Evolutionary conservation across 768 basidiomycete genomes (phyloP).

Genomic region (Dioszegia crocea): DNA sequence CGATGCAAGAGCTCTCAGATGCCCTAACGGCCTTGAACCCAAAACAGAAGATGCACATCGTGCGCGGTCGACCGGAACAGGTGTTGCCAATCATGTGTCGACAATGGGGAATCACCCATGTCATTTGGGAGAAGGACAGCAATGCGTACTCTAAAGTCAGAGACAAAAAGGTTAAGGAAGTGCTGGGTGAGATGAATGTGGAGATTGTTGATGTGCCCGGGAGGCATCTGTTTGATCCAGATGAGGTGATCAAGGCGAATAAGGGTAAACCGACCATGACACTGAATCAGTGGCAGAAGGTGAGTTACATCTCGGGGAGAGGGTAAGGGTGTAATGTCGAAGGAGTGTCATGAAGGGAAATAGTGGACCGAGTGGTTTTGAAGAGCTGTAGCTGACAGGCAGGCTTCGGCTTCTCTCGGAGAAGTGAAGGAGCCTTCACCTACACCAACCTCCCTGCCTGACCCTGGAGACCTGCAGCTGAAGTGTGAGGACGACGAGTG

Average conservation of each 20-base stretch:
- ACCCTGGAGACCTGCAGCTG: slow-evolving; percentile 35
- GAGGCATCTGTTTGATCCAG: slow-evolving; percentile 50
- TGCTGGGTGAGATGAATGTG: slow-evolving; percentile 39
- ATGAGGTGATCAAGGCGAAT: slow-evolving; percentile 42
- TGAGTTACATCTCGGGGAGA: slow-evolving; percentile 15
- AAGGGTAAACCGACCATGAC: slow-evolving; percentile 47
- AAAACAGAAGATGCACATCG: slow-evolving; percentile 44
- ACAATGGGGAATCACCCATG: slow-evolving; percentile 51
- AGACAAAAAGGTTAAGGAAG: slow-evolving; percentile 38
- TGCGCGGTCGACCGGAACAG: slow-evolving; percentile 45
- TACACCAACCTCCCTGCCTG: slow-evolving; percentile 35
- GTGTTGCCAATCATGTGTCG: slow-evolving; percentile 44
- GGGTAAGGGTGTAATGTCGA: neutral
- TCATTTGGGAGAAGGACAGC: slow-evolving; percentile 47
- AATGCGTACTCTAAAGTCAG: slow-evolving; percentile 46
- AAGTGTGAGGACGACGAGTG: slow-evolving; percentile 14
- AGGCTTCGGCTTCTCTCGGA: slow-evolving; percentile 43
- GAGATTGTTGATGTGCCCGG: slow-evolving; percentile 47
- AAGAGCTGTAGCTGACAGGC: neutral
- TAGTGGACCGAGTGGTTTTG: too few species aligned
- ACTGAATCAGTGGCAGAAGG: slow-evolving; percentile 44
- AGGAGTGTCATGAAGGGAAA: too few species aligned
- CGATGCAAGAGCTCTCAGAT: slow-evolving; percentile 42
- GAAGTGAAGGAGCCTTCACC: slow-evolving; percentile 31
- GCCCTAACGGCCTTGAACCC: slow-evolving; percentile 41